Base-by-base conservation (phyloP, 805 yeast genomes). In the Kluyveromyces siamensis region DNA sequence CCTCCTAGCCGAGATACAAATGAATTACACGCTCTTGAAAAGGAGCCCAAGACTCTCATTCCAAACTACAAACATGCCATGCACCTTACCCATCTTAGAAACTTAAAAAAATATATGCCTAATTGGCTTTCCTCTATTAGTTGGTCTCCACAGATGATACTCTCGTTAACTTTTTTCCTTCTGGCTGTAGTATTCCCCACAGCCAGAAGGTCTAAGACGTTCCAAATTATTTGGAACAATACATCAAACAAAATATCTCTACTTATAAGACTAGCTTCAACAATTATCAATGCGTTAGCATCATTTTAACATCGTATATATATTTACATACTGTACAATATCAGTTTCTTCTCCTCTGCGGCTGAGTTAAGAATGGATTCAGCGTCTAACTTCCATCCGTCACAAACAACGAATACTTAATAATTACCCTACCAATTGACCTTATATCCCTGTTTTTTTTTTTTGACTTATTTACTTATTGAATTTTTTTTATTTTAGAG, bases 201-300 rank as follows among this genome's bases (percentile, higher is more conserved):
- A 8, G 38, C 27, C 10, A 43, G 45, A 43, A 43, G 45, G 33
- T 43, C 45, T 8, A 36, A 35, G 36, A 43, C 45, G 9, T 43
- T 43, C 45, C 38, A 33, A 13, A 43, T 43, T 27, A 33, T 43
- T 16, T 43, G 45, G 45, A 43, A 11, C n/a, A 21, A 43, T 21
- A 33, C 39, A 21, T 18, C 21, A 7, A 38, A 33, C 25, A 33
- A 19, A 16, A n/a, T 33, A 11, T 10, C 39, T 8, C 14, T 27
- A 21, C 18, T 43, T 10, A 8, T 33, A 2, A 43, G 19, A 19
- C 27, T 43, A 14, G 10, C 25, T 10, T 14, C 27, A n/a, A n/a
- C n/a, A 14, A 21, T 38, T 14, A 33, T 43, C 39, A 43, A 43
- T 16, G 27, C 45, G 2, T 19, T 43, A 36, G 45, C 45, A 10